Conservation (phyloP, 768 basidiomycete genomes). For the Rhizopogon rudus region DNA sequence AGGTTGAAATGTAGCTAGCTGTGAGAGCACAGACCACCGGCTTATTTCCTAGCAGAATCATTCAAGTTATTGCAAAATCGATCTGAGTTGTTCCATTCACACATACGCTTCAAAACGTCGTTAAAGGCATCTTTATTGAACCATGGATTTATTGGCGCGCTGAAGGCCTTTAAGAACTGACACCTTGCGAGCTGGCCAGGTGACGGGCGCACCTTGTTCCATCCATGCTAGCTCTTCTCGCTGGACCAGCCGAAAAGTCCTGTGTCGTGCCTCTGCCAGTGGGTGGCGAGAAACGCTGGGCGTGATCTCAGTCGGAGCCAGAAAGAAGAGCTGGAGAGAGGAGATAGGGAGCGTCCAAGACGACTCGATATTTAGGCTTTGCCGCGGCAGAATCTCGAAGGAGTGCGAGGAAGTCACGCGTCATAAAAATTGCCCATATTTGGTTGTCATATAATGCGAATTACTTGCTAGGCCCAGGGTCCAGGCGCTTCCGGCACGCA, state of each 20-base stretch:
- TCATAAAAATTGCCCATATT: slow-evolving; percentile 1
- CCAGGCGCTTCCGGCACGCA: too few species aligned
- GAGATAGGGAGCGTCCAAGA: background rate
- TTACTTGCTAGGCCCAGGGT: too few species aligned
- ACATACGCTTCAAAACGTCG: slow-evolving; percentile 63
- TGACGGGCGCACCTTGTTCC: slow-evolving; percentile 48
- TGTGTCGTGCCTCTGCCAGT: slow-evolving; percentile 71
- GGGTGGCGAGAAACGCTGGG: slow-evolving; percentile 11
- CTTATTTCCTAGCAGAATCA: slow-evolving; percentile 58
- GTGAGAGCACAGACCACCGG: slow-evolving; percentile 87
- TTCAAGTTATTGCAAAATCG: slow-evolving; percentile 6
- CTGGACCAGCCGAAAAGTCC: slow-evolving; percentile 61
- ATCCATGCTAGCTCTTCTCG: slow-evolving; percentile 68
- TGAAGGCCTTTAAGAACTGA: background rate
- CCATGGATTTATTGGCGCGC: slow-evolving; percentile 55
- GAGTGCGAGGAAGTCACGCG: background rate
- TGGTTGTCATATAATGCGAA: background rate
- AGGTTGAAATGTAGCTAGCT: slow-evolving; percentile 88
- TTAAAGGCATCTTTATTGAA: slow-evolving; percentile 59
- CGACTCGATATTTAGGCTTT: background rate
- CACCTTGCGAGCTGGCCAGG: background rate
- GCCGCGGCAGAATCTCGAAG: background rate
- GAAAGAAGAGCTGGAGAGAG: slow-evolving; percentile 7
- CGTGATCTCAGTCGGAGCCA: slow-evolving; percentile 14
- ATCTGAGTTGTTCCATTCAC: background rate